These are phyloP conservation scores for Calonectria honghensis DNA, from an alignment of 2,329 filamentous ascomycete genomes.

Conservation along the genomic window DNA sequence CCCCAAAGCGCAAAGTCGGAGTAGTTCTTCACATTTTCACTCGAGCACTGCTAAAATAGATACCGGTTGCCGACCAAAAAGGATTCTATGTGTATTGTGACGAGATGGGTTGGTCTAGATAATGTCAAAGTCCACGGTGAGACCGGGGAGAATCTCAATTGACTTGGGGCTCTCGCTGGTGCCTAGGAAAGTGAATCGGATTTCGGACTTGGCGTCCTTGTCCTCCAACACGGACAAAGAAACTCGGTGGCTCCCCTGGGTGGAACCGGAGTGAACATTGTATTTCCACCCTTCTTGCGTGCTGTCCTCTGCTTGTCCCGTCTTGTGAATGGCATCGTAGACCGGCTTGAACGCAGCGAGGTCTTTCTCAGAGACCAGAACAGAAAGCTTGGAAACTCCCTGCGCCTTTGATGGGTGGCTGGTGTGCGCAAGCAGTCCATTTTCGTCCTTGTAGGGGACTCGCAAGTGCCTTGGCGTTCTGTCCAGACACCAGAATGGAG, in stretches of 20 bases:
- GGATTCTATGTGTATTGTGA: neutral
- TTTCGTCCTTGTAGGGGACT: constrained; percentile 66
- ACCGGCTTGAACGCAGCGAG: constrained; percentile 45
- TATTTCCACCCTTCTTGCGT: constrained; percentile 44
- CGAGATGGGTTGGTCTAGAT: neutral
- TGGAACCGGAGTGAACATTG: constrained; percentile 43
- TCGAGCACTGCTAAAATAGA: neutral
- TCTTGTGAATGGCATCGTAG: constrained; percentile 56
- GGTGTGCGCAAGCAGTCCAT: constrained; percentile 47
- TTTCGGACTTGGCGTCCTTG: constrained; percentile 38
- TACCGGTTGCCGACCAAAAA: neutral
- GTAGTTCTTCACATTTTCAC: neutral
- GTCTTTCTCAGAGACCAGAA: constrained; percentile 58
- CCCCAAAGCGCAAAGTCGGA: neutral
- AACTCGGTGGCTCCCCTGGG: constrained; percentile 44
- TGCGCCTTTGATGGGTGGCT: constrained; percentile 71
- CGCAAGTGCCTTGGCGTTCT: constrained; percentile 73
- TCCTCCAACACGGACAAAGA: constrained; percentile 32
- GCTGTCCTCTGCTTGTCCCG: neutral
- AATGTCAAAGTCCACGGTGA: constrained; percentile 49
- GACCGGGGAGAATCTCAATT: constrained; percentile 50
- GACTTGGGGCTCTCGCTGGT: constrained; percentile 50
- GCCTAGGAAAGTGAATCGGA: constrained; percentile 50
- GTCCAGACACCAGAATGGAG: constrained; percentile 82
- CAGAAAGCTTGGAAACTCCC: constrained; percentile 68